These are phyloP conservation scores for Blyttiomyces sp. DNA, from an alignment of 371 early-diverging fungal species.

Conservation along the genomic window DNA sequence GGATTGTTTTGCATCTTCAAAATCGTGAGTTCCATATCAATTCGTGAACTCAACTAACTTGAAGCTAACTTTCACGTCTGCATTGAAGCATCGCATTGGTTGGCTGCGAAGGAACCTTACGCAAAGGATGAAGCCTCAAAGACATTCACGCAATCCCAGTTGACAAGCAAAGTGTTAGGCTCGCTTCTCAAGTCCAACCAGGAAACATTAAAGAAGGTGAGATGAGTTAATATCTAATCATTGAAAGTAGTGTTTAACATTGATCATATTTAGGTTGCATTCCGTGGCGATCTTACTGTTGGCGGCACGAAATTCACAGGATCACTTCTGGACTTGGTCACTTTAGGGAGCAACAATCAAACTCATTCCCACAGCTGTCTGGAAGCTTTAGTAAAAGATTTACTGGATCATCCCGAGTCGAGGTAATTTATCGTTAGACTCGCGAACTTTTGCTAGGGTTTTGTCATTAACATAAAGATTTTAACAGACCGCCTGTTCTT, in stretches of 20 bases:
- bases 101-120: constrained; percentile 25
- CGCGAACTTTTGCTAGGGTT: no score
- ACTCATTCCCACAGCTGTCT: constrained; percentile 15
- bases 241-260: neutral
- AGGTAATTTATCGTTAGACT: no score
- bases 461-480: no score
- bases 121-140: neutral
- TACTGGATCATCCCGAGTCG: constrained; percentile 8
- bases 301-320: constrained; percentile 2
- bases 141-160: constrained; percentile 11
- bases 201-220: constrained; percentile 8
- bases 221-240: neutral
- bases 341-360: constrained; percentile 10
- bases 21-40: constrained; percentile 9
- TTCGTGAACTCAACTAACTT: no score
- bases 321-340: constrained; percentile 6
- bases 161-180: constrained; percentile 9
- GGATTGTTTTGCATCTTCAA: constrained; percentile 25
- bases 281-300: neutral
- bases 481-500: constrained; percentile 25
- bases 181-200: constrained; percentile 15
- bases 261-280: neutral
- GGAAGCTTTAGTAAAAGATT: constrained; percentile 13
- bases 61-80: constrained; percentile 6
- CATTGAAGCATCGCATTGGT: no score